Base-by-base conservation (phyloP, 345 rosid genomes). In the Diplotaxis tenuifolia region DNA sequence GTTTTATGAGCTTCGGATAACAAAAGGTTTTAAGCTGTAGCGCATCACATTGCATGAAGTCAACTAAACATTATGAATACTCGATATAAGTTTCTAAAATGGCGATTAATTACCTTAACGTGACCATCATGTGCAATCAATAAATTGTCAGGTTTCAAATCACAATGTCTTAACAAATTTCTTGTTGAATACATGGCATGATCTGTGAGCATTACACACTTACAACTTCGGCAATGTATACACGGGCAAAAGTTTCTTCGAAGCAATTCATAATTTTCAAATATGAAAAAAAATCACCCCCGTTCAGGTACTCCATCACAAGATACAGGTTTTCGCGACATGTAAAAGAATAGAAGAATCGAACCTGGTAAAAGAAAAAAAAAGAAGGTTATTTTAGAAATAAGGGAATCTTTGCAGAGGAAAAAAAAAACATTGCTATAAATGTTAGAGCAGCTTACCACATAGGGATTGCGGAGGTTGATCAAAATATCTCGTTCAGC, bases 111-210 rank as follows among this genome's bases (percentile, higher is more conserved):
- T 78, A 93, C 98, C 97, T 94, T 89, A 79, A 91, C 84, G 80
- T 94, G 98, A 67, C 98, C 98, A 86, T 94, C 98, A 68, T 89
- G 96, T 14, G 97, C 96, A 68, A 94, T 91, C 86, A 91, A 82
- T 81, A 94, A 78, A 86, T 94, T 94, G 78, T 94, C 98, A 58
- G 98, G 97, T 86, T 94, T 94, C 86, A 94, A 71, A 82, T 94
- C 97, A 81, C 97, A 95, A 82, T 94, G 98, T 38, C 31, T 59
- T 65, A 7, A 74, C 58, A 19, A 66, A 34, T 19, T 77, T 59
- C 65, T 58, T 55, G 40, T 28, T 62, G 68, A n/a, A 27, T 22
- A n/a, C n/a, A 63, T 31, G 70, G 15, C 65, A 62, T 62, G 38
- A 53, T 15, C 23, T 61, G 15, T 65, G 63, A 40, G 49, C 63